These are phyloP conservation scores for Pistacia atlantica DNA, from an alignment of 345 rosid genomes.

Conservation along the genomic window DNA sequence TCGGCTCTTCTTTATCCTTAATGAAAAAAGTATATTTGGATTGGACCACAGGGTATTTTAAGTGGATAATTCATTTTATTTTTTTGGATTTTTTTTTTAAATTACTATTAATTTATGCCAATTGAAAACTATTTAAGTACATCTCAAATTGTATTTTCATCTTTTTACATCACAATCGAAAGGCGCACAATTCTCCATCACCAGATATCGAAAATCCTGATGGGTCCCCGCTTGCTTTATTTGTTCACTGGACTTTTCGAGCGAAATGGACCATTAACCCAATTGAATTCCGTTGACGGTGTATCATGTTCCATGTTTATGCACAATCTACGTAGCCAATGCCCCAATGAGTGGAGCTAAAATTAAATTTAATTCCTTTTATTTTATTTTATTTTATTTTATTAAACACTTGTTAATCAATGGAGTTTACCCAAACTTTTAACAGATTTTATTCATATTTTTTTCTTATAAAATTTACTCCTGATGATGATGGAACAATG, in stretches of 20 bases:
- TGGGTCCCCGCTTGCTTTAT: not conserved
- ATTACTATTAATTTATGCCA: not conserved
- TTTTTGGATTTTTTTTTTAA: not conserved
- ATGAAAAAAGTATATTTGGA: no score
- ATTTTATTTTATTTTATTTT: not conserved
- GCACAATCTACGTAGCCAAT: not conserved
- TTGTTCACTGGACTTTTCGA: not conserved
- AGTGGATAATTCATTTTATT: not conserved
- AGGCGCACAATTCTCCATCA: conserved; percentile 6
- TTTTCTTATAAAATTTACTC: not conserved
- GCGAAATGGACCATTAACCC: not conserved
- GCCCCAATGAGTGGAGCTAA: not conserved
- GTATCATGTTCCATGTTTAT: not conserved
- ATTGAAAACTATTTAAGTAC: not conserved
- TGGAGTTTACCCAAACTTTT: no score
- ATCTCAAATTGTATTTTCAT: not conserved
- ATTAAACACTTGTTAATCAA: no score
- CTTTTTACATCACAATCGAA: not conserved
- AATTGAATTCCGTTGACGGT: not conserved
- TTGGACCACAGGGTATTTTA: not conserved
- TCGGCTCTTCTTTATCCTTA: no score
- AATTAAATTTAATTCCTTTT: no score
- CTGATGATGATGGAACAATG: no score
- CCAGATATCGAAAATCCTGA: not conserved
- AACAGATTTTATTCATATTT: no score